Conservation (phyloP, 2,329 filamentous ascomycete species). For the Fusarium metavorans region DNA sequence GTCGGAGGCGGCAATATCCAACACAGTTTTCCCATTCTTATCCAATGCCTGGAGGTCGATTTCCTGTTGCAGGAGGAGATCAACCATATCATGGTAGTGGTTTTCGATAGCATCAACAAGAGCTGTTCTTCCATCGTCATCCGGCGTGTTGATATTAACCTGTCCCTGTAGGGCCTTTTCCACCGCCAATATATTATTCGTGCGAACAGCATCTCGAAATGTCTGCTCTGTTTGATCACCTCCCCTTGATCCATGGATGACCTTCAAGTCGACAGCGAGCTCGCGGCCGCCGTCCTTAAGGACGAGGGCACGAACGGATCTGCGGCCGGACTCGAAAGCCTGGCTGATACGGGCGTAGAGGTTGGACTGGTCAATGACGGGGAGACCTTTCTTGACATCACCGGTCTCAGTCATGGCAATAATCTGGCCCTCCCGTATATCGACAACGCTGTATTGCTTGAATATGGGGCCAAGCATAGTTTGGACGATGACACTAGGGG, state of each 20-base stretch:
- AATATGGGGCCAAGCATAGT: conserved; percentile 99
- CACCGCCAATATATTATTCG: no score
- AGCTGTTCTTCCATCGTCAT: no score
- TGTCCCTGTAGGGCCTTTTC: no score
- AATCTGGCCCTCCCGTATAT: conserved; percentile 87
- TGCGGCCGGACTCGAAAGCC: conserved; percentile 91
- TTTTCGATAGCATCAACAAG: no score
- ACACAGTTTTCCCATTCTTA: no score
- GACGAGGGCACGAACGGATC: conserved; percentile 93
- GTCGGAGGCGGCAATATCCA: no score
- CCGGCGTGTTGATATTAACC: no score
- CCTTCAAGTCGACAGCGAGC: conserved; percentile 99
- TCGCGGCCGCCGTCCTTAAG: conserved; percentile 93
- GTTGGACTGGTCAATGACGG: conserved; percentile 94
- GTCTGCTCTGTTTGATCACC: no score
- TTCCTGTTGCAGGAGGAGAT: no score
- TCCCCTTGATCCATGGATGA: conserved; percentile 75
- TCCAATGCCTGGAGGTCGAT: no score
- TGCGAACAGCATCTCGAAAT: no score
- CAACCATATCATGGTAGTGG: no score
- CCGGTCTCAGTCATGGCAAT: conserved; percentile 99
- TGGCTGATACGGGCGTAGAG: conserved; percentile 84
- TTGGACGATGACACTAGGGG: conserved; percentile 96
- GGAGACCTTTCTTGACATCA: conserved; percentile 95
- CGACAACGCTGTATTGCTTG: conserved; percentile 99